Conservation (phyloP, 2,329 filamentous ascomycete species). For the Apiospora phragmitis region DNA sequence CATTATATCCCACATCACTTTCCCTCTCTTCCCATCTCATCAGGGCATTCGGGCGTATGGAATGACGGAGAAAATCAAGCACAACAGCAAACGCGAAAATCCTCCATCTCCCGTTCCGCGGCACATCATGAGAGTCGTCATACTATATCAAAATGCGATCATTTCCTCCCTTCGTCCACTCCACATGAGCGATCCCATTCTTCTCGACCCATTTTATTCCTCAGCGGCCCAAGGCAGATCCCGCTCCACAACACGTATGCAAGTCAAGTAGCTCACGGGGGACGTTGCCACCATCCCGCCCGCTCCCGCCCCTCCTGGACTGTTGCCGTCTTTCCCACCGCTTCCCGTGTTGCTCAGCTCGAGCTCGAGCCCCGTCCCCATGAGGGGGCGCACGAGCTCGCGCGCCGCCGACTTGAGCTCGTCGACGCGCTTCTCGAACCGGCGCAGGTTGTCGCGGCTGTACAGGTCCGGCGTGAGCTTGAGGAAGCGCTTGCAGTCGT, state of each 20-base stretch:
- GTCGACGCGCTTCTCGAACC: constrained; percentile 84
- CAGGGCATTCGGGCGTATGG: neutral
- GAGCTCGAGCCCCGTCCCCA: constrained; percentile 81
- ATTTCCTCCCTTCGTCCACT: neutral
- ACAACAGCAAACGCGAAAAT: neutral
- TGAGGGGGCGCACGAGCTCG: constrained; percentile 80
- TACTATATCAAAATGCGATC: neutral
- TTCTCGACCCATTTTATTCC: constrained; percentile 17
- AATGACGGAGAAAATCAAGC: neutral
- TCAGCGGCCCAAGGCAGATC: constrained; percentile 34
- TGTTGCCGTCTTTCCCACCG: constrained; percentile 20
- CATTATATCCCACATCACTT: neutral
- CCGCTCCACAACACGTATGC: constrained; percentile 31
- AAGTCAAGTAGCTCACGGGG: constrained; percentile 28
- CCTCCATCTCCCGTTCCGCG: neutral
- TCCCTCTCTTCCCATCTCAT: neutral
- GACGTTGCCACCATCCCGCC: constrained; percentile 24
- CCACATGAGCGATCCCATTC: neutral
- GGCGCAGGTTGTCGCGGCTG: constrained; percentile 78
- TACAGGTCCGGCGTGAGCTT: constrained; percentile 83
- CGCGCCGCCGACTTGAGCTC: constrained; percentile 84
- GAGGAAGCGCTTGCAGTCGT: constrained; percentile 88
- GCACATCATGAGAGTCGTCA: constrained; percentile 9
- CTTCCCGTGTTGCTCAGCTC: constrained; percentile 57
- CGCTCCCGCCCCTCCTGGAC: constrained; percentile 10